phyloP scores from a whole-genome alignment of 768 basidiomycete species.

The Lactarius akahatsu region DNA sequence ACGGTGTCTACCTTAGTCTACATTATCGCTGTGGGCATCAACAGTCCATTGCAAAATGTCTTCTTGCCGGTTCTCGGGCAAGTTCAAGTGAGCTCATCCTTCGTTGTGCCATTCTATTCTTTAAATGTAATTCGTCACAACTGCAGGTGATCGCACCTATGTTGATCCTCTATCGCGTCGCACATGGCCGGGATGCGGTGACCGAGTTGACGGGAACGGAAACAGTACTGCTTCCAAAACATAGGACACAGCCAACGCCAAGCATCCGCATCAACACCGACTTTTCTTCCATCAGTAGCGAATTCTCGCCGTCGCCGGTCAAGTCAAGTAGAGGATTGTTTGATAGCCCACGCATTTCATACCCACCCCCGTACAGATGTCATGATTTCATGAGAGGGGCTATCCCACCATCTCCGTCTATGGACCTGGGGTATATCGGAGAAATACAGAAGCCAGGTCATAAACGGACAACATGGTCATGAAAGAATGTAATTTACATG shows the following conservation, averaged over 20 bases:
- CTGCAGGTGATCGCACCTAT: slow-evolving; percentile 26
- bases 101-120: neutral
- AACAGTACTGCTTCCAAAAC: neutral
- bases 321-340: slow-evolving; percentile 8
- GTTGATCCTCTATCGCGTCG: slow-evolving; percentile 28
- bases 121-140: neutral
- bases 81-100: slow-evolving; percentile 20
- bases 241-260: neutral
- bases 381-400: neutral
- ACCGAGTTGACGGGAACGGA: neutral
- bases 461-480: slow-evolving; percentile 5
- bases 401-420: slow-evolving; percentile 13
- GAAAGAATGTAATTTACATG: slow-evolving; percentile 2
- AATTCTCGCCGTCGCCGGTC: slow-evolving; percentile 2
- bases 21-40: slow-evolving; percentile 26
- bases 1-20: slow-evolving; percentile 21
- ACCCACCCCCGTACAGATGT: slow-evolving; percentile 8
- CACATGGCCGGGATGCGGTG: slow-evolving; percentile 15
- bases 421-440: neutral
- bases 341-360: neutral
- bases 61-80: slow-evolving; percentile 29
- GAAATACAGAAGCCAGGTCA: neutral
- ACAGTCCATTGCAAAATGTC: slow-evolving; percentile 24
- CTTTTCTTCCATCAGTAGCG: neutral
- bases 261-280: slow-evolving; percentile 5